phyloP scores from a whole-genome alignment of 306 rosid genomes.

The Gynostemma pentaphyllum region DNA sequence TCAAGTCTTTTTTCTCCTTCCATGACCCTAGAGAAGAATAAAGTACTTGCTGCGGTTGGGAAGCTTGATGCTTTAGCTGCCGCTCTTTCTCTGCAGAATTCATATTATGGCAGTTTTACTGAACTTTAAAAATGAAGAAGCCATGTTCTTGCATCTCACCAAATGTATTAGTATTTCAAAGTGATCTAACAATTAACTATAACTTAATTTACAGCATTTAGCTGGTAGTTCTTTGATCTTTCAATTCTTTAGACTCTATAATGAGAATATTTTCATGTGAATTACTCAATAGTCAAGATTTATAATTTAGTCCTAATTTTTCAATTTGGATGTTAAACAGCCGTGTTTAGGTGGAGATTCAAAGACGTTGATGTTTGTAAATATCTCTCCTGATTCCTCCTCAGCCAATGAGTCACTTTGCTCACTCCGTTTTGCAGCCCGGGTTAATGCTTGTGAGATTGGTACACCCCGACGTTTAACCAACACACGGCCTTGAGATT shows the following conservation, averaged over 20 bases:
- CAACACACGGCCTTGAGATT: conserved; percentile 36
- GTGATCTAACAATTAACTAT: no score
- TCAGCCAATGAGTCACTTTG: conserved; percentile 78
- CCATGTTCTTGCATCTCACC: no score
- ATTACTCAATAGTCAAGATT: not conserved
- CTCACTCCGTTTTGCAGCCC: conserved; percentile 88
- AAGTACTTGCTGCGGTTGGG: no score
- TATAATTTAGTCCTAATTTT: not conserved
- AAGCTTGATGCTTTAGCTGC: no score
- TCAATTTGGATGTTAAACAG: conserved; percentile 31
- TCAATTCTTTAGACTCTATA: not conserved
- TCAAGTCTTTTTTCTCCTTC: not conserved
- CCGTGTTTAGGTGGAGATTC: conserved; percentile 97
- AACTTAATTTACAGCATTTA: no score
- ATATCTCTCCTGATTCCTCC: conserved; percentile 68
- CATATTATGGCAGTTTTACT: no score
- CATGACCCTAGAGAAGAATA: no score
- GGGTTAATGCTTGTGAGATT: conserved; percentile 92
- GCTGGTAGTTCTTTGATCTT: no score
- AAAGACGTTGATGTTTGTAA: conserved; percentile 88
- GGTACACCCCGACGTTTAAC: conserved; percentile 89
- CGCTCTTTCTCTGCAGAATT: no score
- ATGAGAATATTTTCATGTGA: not conserved
- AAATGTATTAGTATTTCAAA: no score
- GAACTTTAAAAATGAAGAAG: no score